These are phyloP conservation scores for Salvia miltiorrhiza DNA, from an alignment of 257 asterid genomes.

Conservation along the genomic window DNA sequence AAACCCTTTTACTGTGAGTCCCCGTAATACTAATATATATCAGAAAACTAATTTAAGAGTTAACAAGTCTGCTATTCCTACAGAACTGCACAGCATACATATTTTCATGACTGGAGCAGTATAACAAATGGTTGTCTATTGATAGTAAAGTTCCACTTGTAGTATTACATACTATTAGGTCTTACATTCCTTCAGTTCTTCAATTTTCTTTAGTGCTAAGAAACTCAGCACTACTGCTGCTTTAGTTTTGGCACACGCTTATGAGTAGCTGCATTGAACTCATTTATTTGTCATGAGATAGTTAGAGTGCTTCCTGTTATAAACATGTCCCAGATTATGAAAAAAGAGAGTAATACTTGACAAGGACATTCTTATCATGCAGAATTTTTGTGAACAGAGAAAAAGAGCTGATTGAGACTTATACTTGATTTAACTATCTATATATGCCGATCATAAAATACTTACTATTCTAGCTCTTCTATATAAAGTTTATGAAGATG, in stretches of 20 bases:
- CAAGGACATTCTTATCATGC: slow-evolving; percentile 1
- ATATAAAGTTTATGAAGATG: not conserved
- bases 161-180: not conserved
- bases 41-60: not conserved
- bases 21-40: not conserved
- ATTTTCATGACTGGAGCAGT: too few relatives aligned
- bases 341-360: not conserved
- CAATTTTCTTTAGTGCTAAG: not conserved
- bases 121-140: not conserved
- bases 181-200: not conserved
- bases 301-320: not conserved
- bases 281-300: not conserved
- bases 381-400: slow-evolving; percentile 2
- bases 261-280: not conserved
- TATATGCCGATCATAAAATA: not conserved
- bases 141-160: not conserved
- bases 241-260: not conserved
- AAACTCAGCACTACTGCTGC: not conserved
- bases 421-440: slow-evolving; percentile 21
- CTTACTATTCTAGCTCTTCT: not conserved
- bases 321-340: not conserved
- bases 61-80: not conserved
- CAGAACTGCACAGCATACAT: too few relatives aligned
- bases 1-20: not conserved
- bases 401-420: slow-evolving; percentile 28